Conservation (phyloP, 148 eudicot species). For the Fagopyrum tataricum region DNA sequence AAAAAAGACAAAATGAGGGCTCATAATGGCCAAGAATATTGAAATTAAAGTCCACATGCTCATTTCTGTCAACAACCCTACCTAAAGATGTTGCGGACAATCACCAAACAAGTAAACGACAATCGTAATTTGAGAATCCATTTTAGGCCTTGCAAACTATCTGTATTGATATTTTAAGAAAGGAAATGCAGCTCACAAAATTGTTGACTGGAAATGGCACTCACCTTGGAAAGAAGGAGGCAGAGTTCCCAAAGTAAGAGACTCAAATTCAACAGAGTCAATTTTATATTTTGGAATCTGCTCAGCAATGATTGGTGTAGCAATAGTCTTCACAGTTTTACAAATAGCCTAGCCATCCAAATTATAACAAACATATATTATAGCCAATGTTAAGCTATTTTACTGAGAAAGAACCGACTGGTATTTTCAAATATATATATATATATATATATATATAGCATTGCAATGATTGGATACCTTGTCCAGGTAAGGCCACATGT, state of each 20-base stretch:
- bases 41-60: not conserved
- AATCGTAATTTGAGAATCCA: not conserved
- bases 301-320: slow-evolving; percentile 74
- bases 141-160: not conserved
- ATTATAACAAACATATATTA: not conserved
- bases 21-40: not conserved
- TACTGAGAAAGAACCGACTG: not conserved
- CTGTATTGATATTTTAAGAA: not conserved
- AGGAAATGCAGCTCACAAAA: slow-evolving; percentile 6
- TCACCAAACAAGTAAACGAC: not conserved
- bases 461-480: slow-evolving; percentile 40
- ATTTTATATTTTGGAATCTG: slow-evolving; percentile 88
- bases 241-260: slow-evolving; percentile 65
- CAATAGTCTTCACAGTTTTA: slow-evolving; percentile 62
- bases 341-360: slow-evolving; percentile 62
- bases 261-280: slow-evolving; percentile 67
- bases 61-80: not conserved
- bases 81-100: not conserved
- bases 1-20: not conserved
- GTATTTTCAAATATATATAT: not conserved
- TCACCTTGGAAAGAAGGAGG: slow-evolving; percentile 92
- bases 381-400: not conserved
- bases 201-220: slow-evolving; percentile 4
- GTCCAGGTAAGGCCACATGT: slow-evolving; percentile 90
- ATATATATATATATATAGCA: too few species aligned